Evolutionary conservation across 371 early-diverging fungal species (phyloP).

Genomic region (Mucor velutinosus): DNA sequence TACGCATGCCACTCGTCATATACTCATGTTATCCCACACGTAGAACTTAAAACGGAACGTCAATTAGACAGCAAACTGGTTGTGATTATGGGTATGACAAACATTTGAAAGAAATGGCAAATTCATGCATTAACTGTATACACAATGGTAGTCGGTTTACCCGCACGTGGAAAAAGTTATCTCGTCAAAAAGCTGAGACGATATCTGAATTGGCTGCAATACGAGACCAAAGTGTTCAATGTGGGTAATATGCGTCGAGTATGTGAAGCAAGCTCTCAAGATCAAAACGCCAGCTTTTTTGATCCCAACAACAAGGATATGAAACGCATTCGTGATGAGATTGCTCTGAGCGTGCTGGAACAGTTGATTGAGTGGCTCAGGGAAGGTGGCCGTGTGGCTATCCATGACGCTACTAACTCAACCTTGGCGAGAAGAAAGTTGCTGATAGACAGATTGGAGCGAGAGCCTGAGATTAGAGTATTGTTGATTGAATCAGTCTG

Average conservation of each 20-base stretch:
- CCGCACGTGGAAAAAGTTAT: slow-evolving; percentile 89
- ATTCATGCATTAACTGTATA: slow-evolving; percentile 1
- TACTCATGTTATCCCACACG: neutral
- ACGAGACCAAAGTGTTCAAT: slow-evolving; percentile 78
- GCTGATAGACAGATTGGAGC: slow-evolving; percentile 64
- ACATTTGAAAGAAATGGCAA: neutral
- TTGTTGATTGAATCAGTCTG: slow-evolving; percentile 80
- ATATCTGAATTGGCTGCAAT: slow-evolving; percentile 73
- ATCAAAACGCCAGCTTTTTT: slow-evolving; percentile 71
- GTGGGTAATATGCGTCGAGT: slow-evolving; percentile 85
- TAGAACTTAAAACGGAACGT: slow-evolving; percentile 37
- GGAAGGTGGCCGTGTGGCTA: slow-evolving; percentile 73
- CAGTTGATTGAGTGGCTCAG: slow-evolving; percentile 80
- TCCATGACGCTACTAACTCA: slow-evolving; percentile 92
- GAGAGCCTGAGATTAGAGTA: slow-evolving; percentile 59
- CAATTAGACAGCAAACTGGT: slow-evolving; percentile 57
- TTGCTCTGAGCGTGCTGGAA: slow-evolving; percentile 81
- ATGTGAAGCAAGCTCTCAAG: slow-evolving; percentile 36
- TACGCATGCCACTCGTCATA: neutral
- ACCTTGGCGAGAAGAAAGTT: slow-evolving; percentile 68
- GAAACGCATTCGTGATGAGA: slow-evolving; percentile 66
- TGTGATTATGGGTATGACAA: slow-evolving; percentile 64
- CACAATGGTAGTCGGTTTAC: slow-evolving; percentile 68
- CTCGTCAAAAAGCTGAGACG: slow-evolving; percentile 84
- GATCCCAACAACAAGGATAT: slow-evolving; percentile 76